Conservation (phyloP, 139 green algal species). For the Coelastrella sp. region DNA sequence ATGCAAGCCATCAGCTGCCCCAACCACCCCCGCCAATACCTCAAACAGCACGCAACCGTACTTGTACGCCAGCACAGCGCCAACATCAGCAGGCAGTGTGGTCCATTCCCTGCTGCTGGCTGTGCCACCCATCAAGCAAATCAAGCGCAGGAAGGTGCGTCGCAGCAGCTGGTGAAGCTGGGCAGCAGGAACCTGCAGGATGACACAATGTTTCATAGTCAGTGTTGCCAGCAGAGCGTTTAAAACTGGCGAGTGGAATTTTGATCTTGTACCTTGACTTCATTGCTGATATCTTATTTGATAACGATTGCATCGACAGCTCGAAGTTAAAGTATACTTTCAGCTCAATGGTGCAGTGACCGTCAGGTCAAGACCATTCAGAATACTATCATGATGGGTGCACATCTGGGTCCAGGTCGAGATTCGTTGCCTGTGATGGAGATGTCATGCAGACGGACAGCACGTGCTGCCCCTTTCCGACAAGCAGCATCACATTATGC, state of each 20-base stretch:
- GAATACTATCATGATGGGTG: too few relatives aligned
- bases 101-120: conserved; percentile 5
- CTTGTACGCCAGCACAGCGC: conserved; percentile 28
- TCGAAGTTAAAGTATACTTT: neutral
- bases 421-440: neutral
- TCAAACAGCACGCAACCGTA: conserved; percentile 40
- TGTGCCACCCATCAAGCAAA: conserved; percentile 23
- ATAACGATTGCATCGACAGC: neutral
- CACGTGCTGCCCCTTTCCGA: neutral
- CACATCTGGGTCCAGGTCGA: too few relatives aligned
- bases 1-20: neutral
- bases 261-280: too few relatives aligned
- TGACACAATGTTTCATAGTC: neutral
- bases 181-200: conserved; percentile 7
- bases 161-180: conserved; percentile 17
- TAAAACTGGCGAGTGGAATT: too few relatives aligned
- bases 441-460: too few relatives aligned
- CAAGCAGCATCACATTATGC: neutral
- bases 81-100: neutral
- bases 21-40: neutral
- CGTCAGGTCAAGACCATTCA: neutral
- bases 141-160: conserved; percentile 2
- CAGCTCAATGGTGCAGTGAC: neutral
- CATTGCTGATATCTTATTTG: neutral
- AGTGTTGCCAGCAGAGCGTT: neutral